phyloP scores from a whole-genome alignment of 257 asterid genomes.

The Fraxinus americana region DNA sequence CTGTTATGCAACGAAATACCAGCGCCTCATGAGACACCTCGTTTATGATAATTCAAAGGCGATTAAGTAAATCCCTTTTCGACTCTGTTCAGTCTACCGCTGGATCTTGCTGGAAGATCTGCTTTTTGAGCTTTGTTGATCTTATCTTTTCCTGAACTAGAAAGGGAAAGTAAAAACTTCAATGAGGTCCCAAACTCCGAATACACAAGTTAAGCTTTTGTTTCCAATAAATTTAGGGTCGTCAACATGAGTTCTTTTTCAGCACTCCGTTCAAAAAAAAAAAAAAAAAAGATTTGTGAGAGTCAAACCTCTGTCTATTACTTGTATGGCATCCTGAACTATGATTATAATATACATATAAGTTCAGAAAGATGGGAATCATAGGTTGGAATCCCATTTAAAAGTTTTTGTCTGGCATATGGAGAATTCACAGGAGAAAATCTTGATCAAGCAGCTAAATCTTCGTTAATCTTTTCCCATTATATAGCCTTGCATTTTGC shows the following conservation, averaged over 20 bases:
- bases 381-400: slow-evolving; percentile 10
- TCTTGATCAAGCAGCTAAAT: not conserved
- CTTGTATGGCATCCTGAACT: not conserved
- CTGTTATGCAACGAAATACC: not conserved
- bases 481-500: slow-evolving; percentile 18
- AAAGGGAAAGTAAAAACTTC: not conserved
- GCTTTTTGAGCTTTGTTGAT: too few relatives aligned
- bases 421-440: slow-evolving; percentile 26
- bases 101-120: not conserved
- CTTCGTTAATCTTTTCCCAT: not conserved
- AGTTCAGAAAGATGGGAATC: not conserved
- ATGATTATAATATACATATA: not conserved
- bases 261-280: not conserved
- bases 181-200: not conserved
- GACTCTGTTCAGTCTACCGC: not conserved
- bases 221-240: not conserved
- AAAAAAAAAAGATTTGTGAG: not conserved
- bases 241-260: not conserved
- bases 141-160: not conserved
- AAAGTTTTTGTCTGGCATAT: not conserved
- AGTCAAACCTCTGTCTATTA: not conserved
- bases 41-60: too few relatives aligned
- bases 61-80: not conserved
- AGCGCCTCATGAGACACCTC: too few relatives aligned
- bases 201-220: not conserved